Evolutionary conservation across 2,329 filamentous ascomycete genomes (phyloP).

Genomic region (Graphium sp.): DNA sequence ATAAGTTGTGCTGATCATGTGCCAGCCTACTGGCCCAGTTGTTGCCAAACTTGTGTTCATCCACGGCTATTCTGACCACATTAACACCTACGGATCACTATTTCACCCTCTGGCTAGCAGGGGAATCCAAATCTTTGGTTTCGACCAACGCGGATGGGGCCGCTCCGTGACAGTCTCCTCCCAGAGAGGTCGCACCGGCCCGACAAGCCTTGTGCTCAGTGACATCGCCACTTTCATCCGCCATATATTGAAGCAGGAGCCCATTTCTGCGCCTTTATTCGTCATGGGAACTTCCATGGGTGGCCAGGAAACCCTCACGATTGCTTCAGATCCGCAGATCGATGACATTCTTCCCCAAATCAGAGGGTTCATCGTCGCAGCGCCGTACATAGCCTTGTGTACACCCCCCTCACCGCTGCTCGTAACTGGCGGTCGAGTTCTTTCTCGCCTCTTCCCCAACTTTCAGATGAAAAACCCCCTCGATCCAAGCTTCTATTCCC

Average conservation of each 20-base stretch:
- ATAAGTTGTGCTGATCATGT: too few species aligned
- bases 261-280: constrained; percentile 48
- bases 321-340: constrained; percentile 32
- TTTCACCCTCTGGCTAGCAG: constrained; percentile 52
- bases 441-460: constrained; percentile 48
- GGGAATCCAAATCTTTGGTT: constrained; percentile 60
- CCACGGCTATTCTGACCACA: constrained; percentile 82
- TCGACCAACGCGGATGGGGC: constrained; percentile 87
- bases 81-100: constrained; percentile 59
- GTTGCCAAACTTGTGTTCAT: constrained; percentile 66
- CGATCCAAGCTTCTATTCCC: constrained; percentile 44
- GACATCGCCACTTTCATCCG: constrained; percentile 60
- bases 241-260: constrained; percentile 37
- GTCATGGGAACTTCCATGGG: constrained; percentile 88
- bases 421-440: constrained; percentile 49
- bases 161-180: constrained; percentile 43
- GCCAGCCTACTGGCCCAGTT: constrained; percentile 35
- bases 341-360: constrained; percentile 40
- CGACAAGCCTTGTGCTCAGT: constrained; percentile 53
- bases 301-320: constrained; percentile 56
- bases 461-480: constrained; percentile 52
- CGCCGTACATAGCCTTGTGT: constrained; percentile 68
- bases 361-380: constrained; percentile 57
- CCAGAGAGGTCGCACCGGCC: constrained; percentile 56
- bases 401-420: constrained; percentile 48